Percentiles rank a stretch among this genome's conserved stretches.
These are phyloP conservation scores for Dactylellina drechsleri DNA, from an alignment of 2,329 filamentous ascomycete species.

Conservation along the genomic window DNA sequence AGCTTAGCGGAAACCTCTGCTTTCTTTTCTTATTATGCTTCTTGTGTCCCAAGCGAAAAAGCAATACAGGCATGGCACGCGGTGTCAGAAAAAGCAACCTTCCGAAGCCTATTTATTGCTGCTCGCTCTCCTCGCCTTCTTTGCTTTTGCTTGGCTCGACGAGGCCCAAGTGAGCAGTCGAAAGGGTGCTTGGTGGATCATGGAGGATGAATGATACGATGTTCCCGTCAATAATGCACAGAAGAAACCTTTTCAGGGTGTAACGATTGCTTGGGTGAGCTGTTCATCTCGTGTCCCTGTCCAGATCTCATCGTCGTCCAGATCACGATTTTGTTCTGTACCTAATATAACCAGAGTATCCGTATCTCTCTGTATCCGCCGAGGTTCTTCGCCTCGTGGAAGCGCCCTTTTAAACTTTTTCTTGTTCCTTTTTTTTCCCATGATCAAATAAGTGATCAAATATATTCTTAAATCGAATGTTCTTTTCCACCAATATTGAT, in stretches of 20 bases:
- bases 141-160: slow-evolving; percentile 15
- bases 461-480: background rate
- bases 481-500: background rate
- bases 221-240: slow-evolving; percentile 17
- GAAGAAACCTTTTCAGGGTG: slow-evolving; percentile 20
- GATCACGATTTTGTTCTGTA: background rate
- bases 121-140: too few relatives aligned
- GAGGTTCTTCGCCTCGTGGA: background rate
- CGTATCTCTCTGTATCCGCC: background rate
- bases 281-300: background rate
- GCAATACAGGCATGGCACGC: slow-evolving; percentile 52
- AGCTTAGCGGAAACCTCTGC: slow-evolving; percentile 44
- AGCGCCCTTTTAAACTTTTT: background rate
- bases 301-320: background rate
- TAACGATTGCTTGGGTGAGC: slow-evolving; percentile 30
- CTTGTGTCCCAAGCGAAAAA: slow-evolving; percentile 29
- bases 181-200: slow-evolving; percentile 5
- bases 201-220: slow-evolving; percentile 20
- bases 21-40: too few relatives aligned
- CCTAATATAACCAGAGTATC: background rate
- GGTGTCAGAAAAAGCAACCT: slow-evolving; percentile 51
- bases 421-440: background rate
- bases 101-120: slow-evolving; percentile 21
- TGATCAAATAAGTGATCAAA: background rate
- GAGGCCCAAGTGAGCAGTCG: slow-evolving; percentile 21